A percentile compares a stretch with the other conserved stretches of the same genome.
Evolutionary conservation across 495 filamentous ascomycete genomes (phyloP).

Genomic region (Pseudevernia furfuracea): DNA sequence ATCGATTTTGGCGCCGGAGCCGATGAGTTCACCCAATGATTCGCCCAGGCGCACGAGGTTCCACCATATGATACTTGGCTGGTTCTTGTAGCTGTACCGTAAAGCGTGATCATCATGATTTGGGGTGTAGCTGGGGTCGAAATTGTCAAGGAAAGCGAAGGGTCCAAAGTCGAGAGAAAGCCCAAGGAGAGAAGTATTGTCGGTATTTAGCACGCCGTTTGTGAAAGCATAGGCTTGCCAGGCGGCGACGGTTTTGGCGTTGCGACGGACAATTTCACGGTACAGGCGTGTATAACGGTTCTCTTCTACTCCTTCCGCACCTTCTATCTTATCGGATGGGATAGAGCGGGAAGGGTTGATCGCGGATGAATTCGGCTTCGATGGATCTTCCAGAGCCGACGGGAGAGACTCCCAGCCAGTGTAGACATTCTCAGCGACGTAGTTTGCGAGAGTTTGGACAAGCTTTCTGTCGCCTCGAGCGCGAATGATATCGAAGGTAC

Average conservation of each 20-base stretch:
- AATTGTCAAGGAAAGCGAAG: conserved; percentile 93
- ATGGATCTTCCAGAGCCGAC: conserved; percentile 41
- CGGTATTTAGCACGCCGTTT: conserved; percentile 94
- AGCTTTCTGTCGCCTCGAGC: conserved; percentile 70
- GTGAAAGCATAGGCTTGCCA: conserved; percentile 99
- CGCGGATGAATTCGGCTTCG: conserved; percentile 30
- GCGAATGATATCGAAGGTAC: conserved; percentile 84
- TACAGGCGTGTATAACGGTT: conserved; percentile 85
- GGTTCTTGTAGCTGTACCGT: conserved; percentile 86
- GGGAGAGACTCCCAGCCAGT: conserved; percentile 76
- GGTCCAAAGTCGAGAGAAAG: conserved; percentile 90
- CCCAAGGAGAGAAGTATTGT: conserved; percentile 88
- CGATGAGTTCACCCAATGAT: conserved; percentile 81
- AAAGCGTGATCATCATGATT: conserved; percentile 90
- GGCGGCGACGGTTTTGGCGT: conserved; percentile 79
- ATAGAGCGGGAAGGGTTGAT: conserved; percentile 44
- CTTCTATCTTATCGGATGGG: conserved; percentile 50
- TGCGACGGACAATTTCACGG: conserved; percentile 76
- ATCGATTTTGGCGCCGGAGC: conserved; percentile 61
- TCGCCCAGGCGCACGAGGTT: conserved; percentile 91
- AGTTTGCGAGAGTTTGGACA: conserved; percentile 66
- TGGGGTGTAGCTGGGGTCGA: conserved; percentile 88
- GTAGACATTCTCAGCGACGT: conserved; percentile 78
- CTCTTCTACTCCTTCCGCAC: conserved; percentile 55
- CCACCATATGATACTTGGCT: conserved; percentile 97